phyloP scores from a whole-genome alignment of 805 yeast genomes.

The Metschnikowia borealis region DNA sequence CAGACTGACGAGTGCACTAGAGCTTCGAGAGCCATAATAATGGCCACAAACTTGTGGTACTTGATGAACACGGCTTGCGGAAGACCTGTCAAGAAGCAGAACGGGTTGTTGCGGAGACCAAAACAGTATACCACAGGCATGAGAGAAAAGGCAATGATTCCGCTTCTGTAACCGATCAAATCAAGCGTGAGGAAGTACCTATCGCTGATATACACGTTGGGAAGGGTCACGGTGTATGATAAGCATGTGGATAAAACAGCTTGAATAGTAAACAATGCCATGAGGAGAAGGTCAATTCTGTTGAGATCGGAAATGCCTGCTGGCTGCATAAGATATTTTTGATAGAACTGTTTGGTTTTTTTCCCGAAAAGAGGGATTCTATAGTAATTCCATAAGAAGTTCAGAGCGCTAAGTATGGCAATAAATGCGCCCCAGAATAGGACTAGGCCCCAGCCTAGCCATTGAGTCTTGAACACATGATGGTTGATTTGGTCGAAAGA shows the following conservation, averaged over 20 bases:
- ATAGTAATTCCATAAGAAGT: conserved; percentile 11
- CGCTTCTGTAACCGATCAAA: conserved; percentile 17
- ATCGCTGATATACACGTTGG: conserved; percentile 14
- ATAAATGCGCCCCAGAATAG: conserved; percentile 15
- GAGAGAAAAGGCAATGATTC: conserved; percentile 16
- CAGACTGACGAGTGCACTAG: conserved; percentile 16
- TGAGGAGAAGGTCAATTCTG: conserved; percentile 11
- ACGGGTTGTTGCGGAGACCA: conserved; percentile 19
- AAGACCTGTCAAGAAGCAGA: conserved; percentile 16
- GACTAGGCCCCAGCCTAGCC: conserved; percentile 20
- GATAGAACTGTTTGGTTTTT: conserved; percentile 6
- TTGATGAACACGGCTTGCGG: conserved; percentile 14
- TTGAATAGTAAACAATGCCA: conserved; percentile 10
- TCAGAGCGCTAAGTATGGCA: conserved; percentile 11
- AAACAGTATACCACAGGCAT: conserved; percentile 17
- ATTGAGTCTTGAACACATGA: conserved; percentile 19
- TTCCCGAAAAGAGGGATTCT: conserved; percentile 11
- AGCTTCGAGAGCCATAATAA: conserved; percentile 16
- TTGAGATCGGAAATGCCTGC: conserved; percentile 8
- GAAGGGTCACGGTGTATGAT: conserved; percentile 16
- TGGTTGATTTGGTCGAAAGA: conserved; percentile 18
- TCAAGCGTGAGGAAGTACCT: conserved; percentile 17
- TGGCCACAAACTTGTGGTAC: conserved; percentile 16
- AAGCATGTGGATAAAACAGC: conserved; percentile 13
- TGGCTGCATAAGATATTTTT: conserved; percentile 10